Evolutionary conservation across 352 stramenopile species (phyloP).

Genomic region (Phytopythium mirpurense): DNA sequence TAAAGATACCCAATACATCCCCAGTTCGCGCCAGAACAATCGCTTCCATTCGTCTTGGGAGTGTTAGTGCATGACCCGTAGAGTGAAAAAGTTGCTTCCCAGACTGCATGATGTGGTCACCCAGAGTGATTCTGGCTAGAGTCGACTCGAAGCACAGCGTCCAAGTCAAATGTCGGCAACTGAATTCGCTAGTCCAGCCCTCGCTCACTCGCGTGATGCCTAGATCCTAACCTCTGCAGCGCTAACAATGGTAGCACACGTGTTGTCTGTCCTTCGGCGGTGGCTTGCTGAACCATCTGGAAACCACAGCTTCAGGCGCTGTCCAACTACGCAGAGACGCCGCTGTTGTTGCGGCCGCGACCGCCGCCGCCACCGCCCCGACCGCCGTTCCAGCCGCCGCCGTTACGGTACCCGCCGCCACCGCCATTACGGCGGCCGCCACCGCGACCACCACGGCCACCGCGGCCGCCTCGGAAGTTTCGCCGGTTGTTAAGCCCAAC

Average conservation of each 20-base stretch:
- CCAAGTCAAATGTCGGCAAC: constrained; percentile 1
- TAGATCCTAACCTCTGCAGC: neutral
- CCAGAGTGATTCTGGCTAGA: no score
- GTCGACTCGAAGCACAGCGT: neutral
- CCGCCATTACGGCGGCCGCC: constrained; percentile 29
- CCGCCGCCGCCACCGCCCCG: constrained; percentile 1
- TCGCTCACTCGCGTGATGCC: neutral
- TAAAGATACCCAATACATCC: neutral
- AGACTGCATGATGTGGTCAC: no score
- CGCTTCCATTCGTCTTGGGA: no score
- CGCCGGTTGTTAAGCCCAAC: constrained; percentile 84
- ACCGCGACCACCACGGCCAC: constrained; percentile 31
- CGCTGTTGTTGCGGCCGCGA: constrained; percentile 17
- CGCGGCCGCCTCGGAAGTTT: constrained; percentile 56
- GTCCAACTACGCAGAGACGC: constrained; percentile 2
- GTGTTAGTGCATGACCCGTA: no score
- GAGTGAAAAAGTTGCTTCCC: no score
- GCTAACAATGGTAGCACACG: no score
- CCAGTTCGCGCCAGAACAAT: neutral
- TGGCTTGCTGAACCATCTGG: no score
- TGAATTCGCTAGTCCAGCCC: constrained; percentile 1
- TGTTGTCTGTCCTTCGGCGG: no score
- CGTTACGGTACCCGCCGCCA: constrained; percentile 29
- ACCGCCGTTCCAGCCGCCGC: constrained; percentile 9
- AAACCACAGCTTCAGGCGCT: no score